A percentile compares a stretch with the other conserved stretches of the same genome.
Evolutionary conservation across 1,284 basidiomycete genomes (phyloP).

Genomic region (Macrocystidia cucumis): DNA sequence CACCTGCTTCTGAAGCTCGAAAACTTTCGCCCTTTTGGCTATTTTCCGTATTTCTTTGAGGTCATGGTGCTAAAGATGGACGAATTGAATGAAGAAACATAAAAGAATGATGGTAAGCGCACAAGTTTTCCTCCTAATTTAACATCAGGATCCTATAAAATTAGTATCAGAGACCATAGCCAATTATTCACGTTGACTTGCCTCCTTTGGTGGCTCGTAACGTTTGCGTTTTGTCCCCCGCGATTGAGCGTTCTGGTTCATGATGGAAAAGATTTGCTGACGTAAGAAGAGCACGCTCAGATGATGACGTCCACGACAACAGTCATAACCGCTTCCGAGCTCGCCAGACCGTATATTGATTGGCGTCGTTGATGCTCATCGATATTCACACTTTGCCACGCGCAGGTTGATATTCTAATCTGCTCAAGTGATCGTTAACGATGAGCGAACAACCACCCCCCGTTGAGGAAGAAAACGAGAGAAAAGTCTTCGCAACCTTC

Average conservation of each 20-base stretch:
- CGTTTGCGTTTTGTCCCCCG: constrained; percentile 34
- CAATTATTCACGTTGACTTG: constrained; percentile 7
- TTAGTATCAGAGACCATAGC: constrained; percentile 7
- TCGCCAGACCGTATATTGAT: too few relatives aligned
- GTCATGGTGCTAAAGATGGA: constrained; percentile 55
- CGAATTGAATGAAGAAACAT: neutral
- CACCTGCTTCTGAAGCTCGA: constrained; percentile 78
- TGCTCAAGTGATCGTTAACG: too few relatives aligned
- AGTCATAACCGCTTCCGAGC: too few relatives aligned
- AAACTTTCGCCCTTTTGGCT: constrained; percentile 76
- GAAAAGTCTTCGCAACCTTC: constrained; percentile 45
- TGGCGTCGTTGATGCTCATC: too few relatives aligned
- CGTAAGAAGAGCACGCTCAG: too few relatives aligned
- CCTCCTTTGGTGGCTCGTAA: constrained; percentile 24
- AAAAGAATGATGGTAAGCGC: constrained; percentile 8
- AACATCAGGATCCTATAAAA: constrained; percentile 23
- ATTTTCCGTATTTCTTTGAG: constrained; percentile 61
- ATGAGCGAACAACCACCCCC: too few relatives aligned
- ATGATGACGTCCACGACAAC: too few relatives aligned
- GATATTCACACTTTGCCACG: too few relatives aligned
- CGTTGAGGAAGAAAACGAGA: too few relatives aligned
- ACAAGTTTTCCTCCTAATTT: constrained; percentile 34
- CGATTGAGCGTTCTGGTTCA: too few relatives aligned
- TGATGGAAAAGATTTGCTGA: too few relatives aligned
- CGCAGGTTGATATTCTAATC: too few relatives aligned